phyloP scores from a whole-genome alignment of 768 basidiomycete species.

The Dendrothele bispora region DNA sequence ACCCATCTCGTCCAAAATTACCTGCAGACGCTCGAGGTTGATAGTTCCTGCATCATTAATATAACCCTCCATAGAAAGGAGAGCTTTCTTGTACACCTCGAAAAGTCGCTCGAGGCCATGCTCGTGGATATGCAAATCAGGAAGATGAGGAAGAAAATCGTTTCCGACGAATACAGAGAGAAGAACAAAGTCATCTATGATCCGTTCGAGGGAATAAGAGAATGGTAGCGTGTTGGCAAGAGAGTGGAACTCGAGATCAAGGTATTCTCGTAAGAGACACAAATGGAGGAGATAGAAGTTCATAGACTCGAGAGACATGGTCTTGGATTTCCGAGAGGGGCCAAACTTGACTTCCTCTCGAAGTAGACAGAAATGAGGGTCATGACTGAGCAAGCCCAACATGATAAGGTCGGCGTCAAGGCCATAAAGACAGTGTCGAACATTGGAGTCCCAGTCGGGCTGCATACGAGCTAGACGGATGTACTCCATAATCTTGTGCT shows the following conservation, averaged over 20 bases:
- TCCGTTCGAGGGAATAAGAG: slow-evolving; percentile 84
- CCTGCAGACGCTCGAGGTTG: slow-evolving; percentile 75
- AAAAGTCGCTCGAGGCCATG: slow-evolving; percentile 93
- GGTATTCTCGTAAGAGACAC: slow-evolving; percentile 93
- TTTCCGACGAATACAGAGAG: slow-evolving; percentile 98
- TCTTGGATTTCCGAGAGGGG: slow-evolving; percentile 72
- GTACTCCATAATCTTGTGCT: slow-evolving; percentile 99
- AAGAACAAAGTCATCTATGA: slow-evolving; percentile 98
- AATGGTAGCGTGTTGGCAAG: slow-evolving; percentile 71
- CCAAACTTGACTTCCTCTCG: slow-evolving; percentile 99
- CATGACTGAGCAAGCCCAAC: slow-evolving; percentile 95
- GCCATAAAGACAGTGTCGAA: slow-evolving; percentile 97
- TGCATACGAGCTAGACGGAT: slow-evolving; percentile 94
- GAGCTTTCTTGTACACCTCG: slow-evolving; percentile 90
- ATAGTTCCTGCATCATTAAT: slow-evolving; percentile 89
- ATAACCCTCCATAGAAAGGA: slow-evolving; percentile 88
- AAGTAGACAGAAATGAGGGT: slow-evolving; percentile 96
- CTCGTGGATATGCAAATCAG: slow-evolving; percentile 96
- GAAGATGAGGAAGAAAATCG: slow-evolving; percentile 95
- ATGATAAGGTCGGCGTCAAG: slow-evolving; percentile 98
- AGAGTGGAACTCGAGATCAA: slow-evolving; percentile 90
- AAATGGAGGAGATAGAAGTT: slow-evolving; percentile 96
- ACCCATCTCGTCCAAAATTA: slow-evolving; percentile 86
- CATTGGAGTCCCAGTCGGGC: slow-evolving; percentile 93
- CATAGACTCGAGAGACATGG: slow-evolving; percentile 65